These are phyloP conservation scores for Alternaria sp. DNA, from an alignment of 2,329 filamentous ascomycete genomes.

Conservation along the genomic window DNA sequence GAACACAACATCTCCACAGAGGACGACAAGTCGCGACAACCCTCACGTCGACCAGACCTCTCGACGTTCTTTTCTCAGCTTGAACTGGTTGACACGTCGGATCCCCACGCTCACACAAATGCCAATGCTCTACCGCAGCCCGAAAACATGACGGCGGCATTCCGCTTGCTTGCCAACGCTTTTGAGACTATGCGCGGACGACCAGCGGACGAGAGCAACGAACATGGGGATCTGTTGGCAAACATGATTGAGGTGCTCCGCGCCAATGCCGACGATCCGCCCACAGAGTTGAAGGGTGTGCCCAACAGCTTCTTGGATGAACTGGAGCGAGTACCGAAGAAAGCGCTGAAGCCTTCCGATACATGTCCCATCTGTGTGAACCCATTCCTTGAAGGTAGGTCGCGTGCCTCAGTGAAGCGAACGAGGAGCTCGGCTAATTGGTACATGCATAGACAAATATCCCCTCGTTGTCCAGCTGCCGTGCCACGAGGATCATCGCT, in stretches of 20 bases:
- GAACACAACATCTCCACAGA: constrained; percentile 59
- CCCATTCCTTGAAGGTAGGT: constrained; percentile 66
- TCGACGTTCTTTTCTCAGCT: constrained; percentile 72
- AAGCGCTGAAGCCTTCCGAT: constrained; percentile 62
- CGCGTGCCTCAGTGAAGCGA: background rate
- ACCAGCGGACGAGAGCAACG: constrained; percentile 42
- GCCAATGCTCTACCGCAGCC: constrained; percentile 68
- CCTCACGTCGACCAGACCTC: constrained; percentile 67
- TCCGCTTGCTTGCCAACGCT: constrained; percentile 68
- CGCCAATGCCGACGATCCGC: constrained; percentile 65
- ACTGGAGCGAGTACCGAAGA: constrained; percentile 67
- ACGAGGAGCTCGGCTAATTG: constrained; percentile 26
- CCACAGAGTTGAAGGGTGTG: constrained; percentile 67
- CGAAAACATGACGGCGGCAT: constrained; percentile 67
- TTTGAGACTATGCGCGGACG: constrained; percentile 65
- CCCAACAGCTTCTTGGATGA: constrained; percentile 68
- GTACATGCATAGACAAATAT: constrained; percentile 57
- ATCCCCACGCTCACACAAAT: constrained; percentile 61
- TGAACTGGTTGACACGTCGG: constrained; percentile 65
- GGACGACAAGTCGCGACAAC: constrained; percentile 47
- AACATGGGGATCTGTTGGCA: constrained; percentile 57
- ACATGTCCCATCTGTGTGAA: constrained; percentile 69
- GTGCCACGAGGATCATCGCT: constrained; percentile 69
- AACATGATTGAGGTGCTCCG: constrained; percentile 66
- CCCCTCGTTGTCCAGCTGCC: constrained; percentile 71